Evolutionary conservation across 345 rosid species (phyloP), one percentile per base, ranked within the genome.

Genomic region (Bruguiera gymnorhiza): DNA sequence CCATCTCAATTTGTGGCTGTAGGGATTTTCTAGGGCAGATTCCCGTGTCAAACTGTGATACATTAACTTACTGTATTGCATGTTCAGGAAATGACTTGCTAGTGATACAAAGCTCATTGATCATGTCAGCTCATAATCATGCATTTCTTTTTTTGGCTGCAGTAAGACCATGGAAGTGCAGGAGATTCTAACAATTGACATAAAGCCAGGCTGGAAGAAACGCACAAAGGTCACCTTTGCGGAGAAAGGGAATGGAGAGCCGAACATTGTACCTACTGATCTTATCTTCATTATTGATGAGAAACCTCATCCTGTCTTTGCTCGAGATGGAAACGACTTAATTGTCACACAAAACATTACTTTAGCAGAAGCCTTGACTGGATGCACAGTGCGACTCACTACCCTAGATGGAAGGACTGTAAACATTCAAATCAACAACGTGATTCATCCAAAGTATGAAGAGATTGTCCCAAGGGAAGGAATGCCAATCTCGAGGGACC

Each of bases 171-270:
- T 26, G 55, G 60, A 63, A 23, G 73, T 69, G 23, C 70, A 69
- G 63, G 78, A 75, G 63, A 63, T 63, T 34, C 61, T 69, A 55
- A 57, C 73, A 34, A 69, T 75, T 9, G 69, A 75, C 21, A 48
- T 75, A 63, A 75, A 75, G 65, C 78, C 78, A 0, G 78, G 78
- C 3, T 75, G 73, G 73, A 69, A 69, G 69, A 75, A 75, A 26
- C 73, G 78, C 34, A 75, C 78, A 6, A 75, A 69, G 61, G 58
- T 75, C 53, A 63, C 78, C 37, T 63, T 69, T 21, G 73, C 69
- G 1, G 73, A 75, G 43, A 75, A 69, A 69, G 78, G 78, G 39
- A 75, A 75, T 30, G 66, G 69, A 6, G 66, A 58, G 24, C 70
- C 62, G 19, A 64, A 64, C 60, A 21, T 51, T 7, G 36, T 64